These are phyloP conservation scores for Strigomonas galati DNA, from an alignment of 208 protist genomes.

Conservation along the genomic window DNA sequence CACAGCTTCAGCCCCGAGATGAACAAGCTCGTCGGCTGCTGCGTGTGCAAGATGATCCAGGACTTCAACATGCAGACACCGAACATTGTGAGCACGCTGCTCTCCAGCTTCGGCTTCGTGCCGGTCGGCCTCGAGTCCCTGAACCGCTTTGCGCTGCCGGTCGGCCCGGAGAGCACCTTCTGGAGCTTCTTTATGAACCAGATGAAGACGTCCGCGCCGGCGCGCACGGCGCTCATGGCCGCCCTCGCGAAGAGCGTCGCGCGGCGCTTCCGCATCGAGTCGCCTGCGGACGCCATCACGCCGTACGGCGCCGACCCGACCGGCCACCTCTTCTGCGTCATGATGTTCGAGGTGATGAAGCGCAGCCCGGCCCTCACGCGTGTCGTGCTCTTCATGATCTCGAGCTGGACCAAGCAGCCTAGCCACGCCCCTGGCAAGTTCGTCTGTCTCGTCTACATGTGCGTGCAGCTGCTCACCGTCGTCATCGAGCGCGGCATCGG, in stretches of 20 bases:
- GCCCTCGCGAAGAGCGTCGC: conserved; percentile 79
- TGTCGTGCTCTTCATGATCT: conserved; percentile 82
- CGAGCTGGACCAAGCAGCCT: conserved; percentile 77
- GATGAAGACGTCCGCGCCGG: conserved; percentile 78
- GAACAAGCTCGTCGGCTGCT: conserved; percentile 84
- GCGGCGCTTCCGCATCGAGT: conserved; percentile 75
- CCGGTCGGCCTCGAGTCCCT: conserved; percentile 63
- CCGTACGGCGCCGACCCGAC: conserved; percentile 46
- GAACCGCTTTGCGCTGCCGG: conserved; percentile 72
- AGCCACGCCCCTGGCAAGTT: conserved; percentile 75
- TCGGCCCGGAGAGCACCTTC: conserved; percentile 79
- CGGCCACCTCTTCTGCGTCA: conserved; percentile 76
- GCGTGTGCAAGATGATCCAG: conserved; percentile 87
- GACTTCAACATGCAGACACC: conserved; percentile 89
- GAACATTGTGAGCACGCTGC: conserved; percentile 73
- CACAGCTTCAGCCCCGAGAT: conserved; percentile 82
- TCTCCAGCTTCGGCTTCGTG: conserved; percentile 77
- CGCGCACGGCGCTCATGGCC: conserved; percentile 81
- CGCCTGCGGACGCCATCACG: conserved; percentile 61
- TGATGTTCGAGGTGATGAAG: conserved; percentile 89
- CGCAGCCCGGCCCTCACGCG: conserved; percentile 75
- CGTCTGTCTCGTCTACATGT: conserved; percentile 81
- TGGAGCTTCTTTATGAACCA: conserved; percentile 85
- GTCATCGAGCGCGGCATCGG: conserved; percentile 55
- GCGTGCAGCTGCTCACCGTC: conserved; percentile 69